Evolutionary conservation across 768 basidiomycete species (phyloP), one percentile per base, ranked within the genome.

Genomic region (Postia placenta): DNA sequence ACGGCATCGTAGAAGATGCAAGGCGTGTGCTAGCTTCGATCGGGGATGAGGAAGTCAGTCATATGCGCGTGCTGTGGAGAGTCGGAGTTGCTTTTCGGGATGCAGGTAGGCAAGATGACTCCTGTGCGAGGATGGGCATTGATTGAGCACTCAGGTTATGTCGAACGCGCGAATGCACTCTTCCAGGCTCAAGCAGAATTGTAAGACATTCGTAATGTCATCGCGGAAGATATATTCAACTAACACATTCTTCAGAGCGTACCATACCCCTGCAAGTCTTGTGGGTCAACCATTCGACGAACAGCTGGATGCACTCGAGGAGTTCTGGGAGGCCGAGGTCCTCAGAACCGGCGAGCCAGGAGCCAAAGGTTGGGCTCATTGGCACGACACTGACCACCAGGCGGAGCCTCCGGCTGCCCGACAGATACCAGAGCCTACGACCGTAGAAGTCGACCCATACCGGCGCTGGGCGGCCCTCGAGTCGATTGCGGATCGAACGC

Each of bases 151-250:
- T 26, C 56, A 91, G 88, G 89, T 11, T 91, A 76, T 53, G 53
- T 71, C 37, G 90, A 92, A 65, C 78, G 84, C 42, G 83, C 85
- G 11, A 80, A 73, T 46, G 87, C 87, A 2, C 68, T 90, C 59
- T 85, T 90, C 57, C 90, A 92, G 62, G 87, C 87, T 9, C 87
- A 92, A 64, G 79, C 83, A 14, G 90, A 92, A 67, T 57, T 91
- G 89, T 92, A 68, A 56, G 82, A n/a, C n/a, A n/a, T n/a, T n/a
- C 63, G 20, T n/a, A 19, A 38, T 12, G 3, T 35, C n/a, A 35
- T 35, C n/a, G 9, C 33, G n/a, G 9, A 35, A 9, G 33, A 9
- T n/a, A 35, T 35, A 9, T 15, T 33, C 30, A 33, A 7, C 15
- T 7, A 15, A 15, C 15, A 33, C 6, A 36, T 23, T 24, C 45